Base-by-base conservation (phyloP, 306 rosid species). In the Sicyos edulis region DNA sequence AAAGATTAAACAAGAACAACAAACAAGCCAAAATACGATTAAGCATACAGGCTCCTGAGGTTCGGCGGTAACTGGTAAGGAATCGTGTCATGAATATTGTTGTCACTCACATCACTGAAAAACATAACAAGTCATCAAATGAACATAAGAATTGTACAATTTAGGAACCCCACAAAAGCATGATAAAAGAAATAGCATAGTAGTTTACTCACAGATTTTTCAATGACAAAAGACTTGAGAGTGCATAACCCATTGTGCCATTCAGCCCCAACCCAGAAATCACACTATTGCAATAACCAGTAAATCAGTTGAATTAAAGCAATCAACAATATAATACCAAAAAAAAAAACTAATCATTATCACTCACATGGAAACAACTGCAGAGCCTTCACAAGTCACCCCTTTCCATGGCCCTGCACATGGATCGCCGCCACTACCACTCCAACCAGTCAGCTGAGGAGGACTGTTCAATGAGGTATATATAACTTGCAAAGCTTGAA, bases 351-450 rank as follows among this genome's bases (percentile, higher is more conserved):
- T 61, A 10, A 57, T 6, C 26, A 57, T 2, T 13, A 24, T 24
- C 55, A 34, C 98, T 44, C 89, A 93, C 99, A 93, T 86, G 62
- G 97, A 83, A 76, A 91, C 92, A 76, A 91, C 91, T 32, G 91
- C 83, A 64, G 99, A 81, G 57, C 87, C 97, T 52, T 91, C 96
- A 79, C 99, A 93, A 32, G 86, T 87, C 61, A 93, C 77, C 78
- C 99, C 99, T 79, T 85, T 86, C 99, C 99, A 93, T n/a, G 96
- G 87, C 81, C 86, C 87, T 64, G 76, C 89, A 60, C 99, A 93
- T 0, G 97, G 99, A 89, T 93, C 99, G 47, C 89, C 96, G 2
- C 88, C 91, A 60, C 88, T 86, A 17, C 83, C 80, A 75, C 71
- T 83, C 99, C 99, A 93, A 78, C 90, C 88, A 40, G 92, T 87